These are phyloP conservation scores for Candida sonorensis DNA, from an alignment of 805 yeast genomes.

Conservation along the genomic window DNA sequence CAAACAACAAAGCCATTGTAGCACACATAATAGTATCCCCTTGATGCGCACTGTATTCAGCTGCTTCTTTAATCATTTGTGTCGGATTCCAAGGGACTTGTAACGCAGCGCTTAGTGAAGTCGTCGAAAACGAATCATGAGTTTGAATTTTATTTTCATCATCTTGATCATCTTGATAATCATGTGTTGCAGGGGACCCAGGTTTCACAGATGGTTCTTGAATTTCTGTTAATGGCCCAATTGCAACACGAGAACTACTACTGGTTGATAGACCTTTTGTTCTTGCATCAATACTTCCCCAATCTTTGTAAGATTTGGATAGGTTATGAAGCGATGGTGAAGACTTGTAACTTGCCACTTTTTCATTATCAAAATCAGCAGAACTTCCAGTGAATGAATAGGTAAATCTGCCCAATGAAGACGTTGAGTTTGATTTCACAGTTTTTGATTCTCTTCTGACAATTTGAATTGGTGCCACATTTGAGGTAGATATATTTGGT, in stretches of 20 bases:
- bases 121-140: not conserved
- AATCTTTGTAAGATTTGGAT: not conserved
- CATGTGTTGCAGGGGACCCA: no score
- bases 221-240: no score
- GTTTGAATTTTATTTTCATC: no score
- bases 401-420: conserved; percentile 13
- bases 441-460: conserved; percentile 1
- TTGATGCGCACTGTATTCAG: conserved; percentile 48
- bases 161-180: no score
- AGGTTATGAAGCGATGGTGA: conserved; percentile 8
- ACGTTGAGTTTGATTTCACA: conserved; percentile 4
- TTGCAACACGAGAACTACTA: no score
- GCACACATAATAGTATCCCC: conserved; percentile 63
- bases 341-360: conserved; percentile 13
- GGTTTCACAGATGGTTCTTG: no score
- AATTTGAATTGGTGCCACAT: conserved; percentile 15
- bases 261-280: no score
- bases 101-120: conserved; percentile 1
- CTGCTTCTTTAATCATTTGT: conserved; percentile 40
- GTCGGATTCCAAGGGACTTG: conserved; percentile 52
- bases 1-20: conserved; percentile 49
- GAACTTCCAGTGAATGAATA: conserved; percentile 28
- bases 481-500: conserved; percentile 1
- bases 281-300: not conserved
- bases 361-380: conserved; percentile 31